Percentiles rank a stretch among this genome's conserved stretches.
These are phyloP conservation scores for Globisporangium perplexum DNA, from an alignment of 352 stramenopile genomes.

Conservation along the genomic window DNA sequence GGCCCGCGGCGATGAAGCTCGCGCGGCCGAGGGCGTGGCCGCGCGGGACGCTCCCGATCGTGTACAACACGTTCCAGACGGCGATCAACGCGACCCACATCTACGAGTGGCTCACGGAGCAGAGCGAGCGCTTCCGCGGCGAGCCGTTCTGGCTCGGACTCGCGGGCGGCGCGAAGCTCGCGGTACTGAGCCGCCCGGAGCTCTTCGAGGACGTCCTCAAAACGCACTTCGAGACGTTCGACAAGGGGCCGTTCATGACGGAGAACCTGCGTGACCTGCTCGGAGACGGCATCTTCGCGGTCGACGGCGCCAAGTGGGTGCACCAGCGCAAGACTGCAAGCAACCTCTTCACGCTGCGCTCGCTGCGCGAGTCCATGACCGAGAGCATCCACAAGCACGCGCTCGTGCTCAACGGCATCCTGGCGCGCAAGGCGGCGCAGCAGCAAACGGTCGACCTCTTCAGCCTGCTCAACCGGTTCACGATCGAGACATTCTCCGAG, in stretches of 20 bases:
- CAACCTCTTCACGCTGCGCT: constrained; percentile 14
- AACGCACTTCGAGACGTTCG: constrained; percentile 21
- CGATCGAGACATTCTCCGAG: constrained; percentile 58
- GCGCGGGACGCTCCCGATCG: constrained; percentile 10
- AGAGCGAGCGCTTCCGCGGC: constrained; percentile 4
- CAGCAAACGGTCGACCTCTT: constrained; percentile 26
- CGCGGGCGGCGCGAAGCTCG: constrained; percentile 1
- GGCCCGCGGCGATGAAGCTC: constrained; percentile 4
- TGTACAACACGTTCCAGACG: constrained; percentile 15
- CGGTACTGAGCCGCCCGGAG: constrained; percentile 13
- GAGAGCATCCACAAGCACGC: constrained; percentile 13
- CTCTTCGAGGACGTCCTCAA: constrained; percentile 19
- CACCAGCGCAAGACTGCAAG: constrained; percentile 18
- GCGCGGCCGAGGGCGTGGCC: constrained; percentile 3
- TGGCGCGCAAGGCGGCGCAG: neutral
- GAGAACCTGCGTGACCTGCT: constrained; percentile 16
- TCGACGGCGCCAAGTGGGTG: constrained; percentile 13
- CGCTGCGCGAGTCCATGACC: constrained; percentile 14
- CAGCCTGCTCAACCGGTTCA: constrained; percentile 43
- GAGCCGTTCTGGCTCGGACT: constrained; percentile 9
- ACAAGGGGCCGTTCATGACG: constrained; percentile 16
- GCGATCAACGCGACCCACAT: constrained; percentile 4
- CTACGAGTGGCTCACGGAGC: constrained; percentile 8
- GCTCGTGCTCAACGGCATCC: constrained; percentile 5
- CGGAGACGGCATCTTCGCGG: constrained; percentile 18